phyloP scores from a whole-genome alignment of 345 rosid species.

The Boechera retrofracta region DNA sequence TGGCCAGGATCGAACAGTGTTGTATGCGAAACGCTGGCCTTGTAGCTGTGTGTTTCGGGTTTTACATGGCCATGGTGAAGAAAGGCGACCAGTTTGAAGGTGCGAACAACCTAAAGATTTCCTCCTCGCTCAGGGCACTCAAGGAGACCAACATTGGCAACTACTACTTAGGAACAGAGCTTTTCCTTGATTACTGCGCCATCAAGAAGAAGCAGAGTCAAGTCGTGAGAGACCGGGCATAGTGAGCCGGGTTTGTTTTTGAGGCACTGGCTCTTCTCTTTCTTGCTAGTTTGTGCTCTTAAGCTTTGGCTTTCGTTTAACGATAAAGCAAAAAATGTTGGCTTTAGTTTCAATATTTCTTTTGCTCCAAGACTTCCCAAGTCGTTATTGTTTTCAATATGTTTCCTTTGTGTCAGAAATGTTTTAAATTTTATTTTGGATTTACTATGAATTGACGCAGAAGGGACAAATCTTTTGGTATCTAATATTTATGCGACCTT shows the following conservation, averaged over 20 bases:
- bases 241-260: neutral
- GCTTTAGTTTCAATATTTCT: neutral
- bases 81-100: neutral
- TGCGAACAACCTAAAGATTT: neutral
- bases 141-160: neutral
- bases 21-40: neutral
- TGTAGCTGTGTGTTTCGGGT: neutral
- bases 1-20: neutral
- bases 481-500: neutral
- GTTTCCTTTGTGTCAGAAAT: neutral
- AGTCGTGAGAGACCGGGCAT: neutral
- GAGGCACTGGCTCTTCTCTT: neutral
- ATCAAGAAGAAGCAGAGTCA: neutral
- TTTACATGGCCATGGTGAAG: neutral
- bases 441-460: neutral
- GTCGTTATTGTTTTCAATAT: neutral
- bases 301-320: neutral
- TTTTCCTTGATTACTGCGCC: neutral
- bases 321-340: too few species aligned
- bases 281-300: neutral
- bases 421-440: neutral
- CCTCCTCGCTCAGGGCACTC: neutral
- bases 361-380: neutral
- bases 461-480: neutral
- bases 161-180: neutral